These are phyloP conservation scores for Salix viminalis DNA, from an alignment of 345 rosid species.

Conservation along the genomic window DNA sequence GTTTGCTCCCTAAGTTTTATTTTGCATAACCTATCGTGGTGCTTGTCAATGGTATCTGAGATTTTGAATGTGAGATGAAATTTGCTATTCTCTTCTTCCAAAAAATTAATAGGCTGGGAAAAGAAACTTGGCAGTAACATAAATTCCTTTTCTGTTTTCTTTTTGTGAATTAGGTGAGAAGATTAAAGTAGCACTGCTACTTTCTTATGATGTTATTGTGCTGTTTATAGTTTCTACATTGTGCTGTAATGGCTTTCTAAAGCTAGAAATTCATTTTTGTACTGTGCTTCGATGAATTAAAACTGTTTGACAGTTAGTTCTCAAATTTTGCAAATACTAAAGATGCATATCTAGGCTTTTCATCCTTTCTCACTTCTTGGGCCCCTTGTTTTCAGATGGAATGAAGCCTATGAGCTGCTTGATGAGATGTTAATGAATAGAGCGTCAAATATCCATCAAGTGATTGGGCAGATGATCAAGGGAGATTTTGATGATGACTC, in stretches of 20 bases:
- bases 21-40: background rate
- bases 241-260: background rate
- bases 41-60: background rate
- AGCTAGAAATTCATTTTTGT: background rate
- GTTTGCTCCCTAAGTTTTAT: background rate
- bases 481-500: conserved; percentile 83
- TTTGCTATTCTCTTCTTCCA: background rate
- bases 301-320: background rate
- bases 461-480: conserved; percentile 85
- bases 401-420: conserved; percentile 62
- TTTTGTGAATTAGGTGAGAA: background rate
- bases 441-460: conserved; percentile 79
- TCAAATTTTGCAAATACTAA: background rate
- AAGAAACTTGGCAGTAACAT: background rate
- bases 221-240: background rate
- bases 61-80: too few species aligned
- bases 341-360: background rate
- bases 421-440: conserved; percentile 74
- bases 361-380: conserved; percentile 12
- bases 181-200: background rate
- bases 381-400: conserved; percentile 55
- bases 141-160: background rate
- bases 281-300: background rate
- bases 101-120: background rate
- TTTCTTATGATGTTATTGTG: background rate